Evolutionary conservation across 2,329 filamentous ascomycete genomes (phyloP), one percentile per base, ranked within the genome.

Genomic region (Ophiostoma australiae): DNA sequence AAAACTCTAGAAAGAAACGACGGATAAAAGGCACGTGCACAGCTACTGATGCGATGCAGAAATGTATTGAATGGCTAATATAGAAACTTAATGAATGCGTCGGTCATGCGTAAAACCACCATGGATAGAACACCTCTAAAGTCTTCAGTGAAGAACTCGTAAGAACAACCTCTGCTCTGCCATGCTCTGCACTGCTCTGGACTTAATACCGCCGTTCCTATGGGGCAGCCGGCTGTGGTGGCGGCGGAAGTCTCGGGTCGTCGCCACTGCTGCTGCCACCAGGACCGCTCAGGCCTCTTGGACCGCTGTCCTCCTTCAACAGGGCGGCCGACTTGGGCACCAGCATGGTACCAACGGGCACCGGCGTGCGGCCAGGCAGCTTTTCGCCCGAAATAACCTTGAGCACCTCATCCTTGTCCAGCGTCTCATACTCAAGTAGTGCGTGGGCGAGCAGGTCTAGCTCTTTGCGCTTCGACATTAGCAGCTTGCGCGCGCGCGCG

Each of bases 391-490:
- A 88, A 74, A 99, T 89, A 6, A 98, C 92, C 82, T 91, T 92
- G 79, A 94, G 89, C 74, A 98, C 96, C 80, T 99, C 95, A 3
- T 91, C 89, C 79, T 90, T 91, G 79, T 91, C 91, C 69, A 99
- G 82, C 0, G 93, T 97, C 83, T 99, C 95, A 80, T 97, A 98
- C 80, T 97, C 90, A 44, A 99, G 89, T 11, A 99, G 85, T 6
- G 94, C 95, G 77, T 94, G 89, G 37, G 95, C 94, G 11, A 99
- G 83, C 13, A 92, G 84, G 76, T 99, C 94, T 8, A 99, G 86
- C 79, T 97, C 94, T 72, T 91, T 90, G 71, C 93, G 88, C 79
- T 91, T 92, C 48, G 88, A 86, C 1, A 85, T 87, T 67, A 99
- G 81, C 4, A 98, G 84, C 67, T 86, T 86, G 66, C 84, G 81